Percentiles rank a stretch among this genome's conserved stretches.
phyloP scores from a whole-genome alignment of 2,329 filamentous ascomycete species.

The Fusarium foetens region DNA sequence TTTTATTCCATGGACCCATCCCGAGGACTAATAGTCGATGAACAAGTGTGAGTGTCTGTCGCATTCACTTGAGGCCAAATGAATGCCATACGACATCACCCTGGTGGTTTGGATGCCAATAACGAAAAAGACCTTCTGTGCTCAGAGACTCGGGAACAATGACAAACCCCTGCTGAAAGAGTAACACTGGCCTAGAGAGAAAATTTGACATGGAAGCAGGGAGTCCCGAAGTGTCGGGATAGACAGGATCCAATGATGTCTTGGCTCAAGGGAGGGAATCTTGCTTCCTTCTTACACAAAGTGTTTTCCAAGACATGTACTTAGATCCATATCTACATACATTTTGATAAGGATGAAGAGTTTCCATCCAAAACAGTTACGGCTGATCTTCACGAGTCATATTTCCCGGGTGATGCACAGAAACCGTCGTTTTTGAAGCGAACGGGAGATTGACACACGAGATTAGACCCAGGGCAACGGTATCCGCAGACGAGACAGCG shows the following conservation, averaged over 20 bases:
- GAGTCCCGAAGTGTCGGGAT: slow-evolving; percentile 38
- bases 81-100: neutral
- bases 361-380: neutral
- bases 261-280: neutral
- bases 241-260: slow-evolving; percentile 7
- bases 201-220: slow-evolving; percentile 21
- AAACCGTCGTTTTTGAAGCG: slow-evolving; percentile 3
- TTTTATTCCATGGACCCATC: neutral
- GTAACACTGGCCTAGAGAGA: neutral
- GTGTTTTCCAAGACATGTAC: neutral
- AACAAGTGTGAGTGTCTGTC: neutral
- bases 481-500: slow-evolving; percentile 31
- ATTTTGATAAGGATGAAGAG: neutral
- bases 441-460: slow-evolving; percentile 35
- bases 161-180: slow-evolving; percentile 21
- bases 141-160: neutral
- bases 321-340: neutral
- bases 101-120: neutral
- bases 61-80: neutral
- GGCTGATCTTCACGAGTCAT: neutral
- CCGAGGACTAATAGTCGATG: too few relatives aligned
- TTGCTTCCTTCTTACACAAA: neutral
- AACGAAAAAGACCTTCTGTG: neutral
- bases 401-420: neutral
- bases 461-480: slow-evolving; percentile 18